Evolutionary conservation across 1,139 yeast genomes (phyloP).

Genomic region (Yamadazyma atlantica): DNA sequence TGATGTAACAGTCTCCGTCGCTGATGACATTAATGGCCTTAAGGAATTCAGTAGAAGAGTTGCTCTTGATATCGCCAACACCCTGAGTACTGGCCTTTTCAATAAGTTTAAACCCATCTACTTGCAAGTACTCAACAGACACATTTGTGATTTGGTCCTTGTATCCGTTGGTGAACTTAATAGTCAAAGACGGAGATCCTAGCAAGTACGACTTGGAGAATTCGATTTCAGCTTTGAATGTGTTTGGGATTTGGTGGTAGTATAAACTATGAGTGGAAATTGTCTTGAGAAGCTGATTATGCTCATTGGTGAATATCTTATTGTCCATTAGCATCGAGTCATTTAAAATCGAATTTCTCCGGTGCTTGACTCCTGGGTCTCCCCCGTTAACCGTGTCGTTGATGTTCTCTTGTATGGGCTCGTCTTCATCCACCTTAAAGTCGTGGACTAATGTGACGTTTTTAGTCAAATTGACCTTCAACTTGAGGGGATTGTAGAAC

Average conservation of each 20-base stretch:
- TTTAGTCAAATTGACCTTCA: constrained; percentile 21
- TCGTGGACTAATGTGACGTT: constrained; percentile 16
- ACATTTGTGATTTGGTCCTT: constrained; percentile 6
- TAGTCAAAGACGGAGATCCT: constrained; percentile 11
- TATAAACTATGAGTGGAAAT: constrained; percentile 5
- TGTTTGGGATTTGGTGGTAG: constrained; percentile 8
- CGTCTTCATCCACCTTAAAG: constrained; percentile 3
- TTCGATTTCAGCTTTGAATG: constrained; percentile 8
- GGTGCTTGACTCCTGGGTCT: background rate
- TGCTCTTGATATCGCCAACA: constrained; percentile 1
- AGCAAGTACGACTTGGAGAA: constrained; percentile 7
- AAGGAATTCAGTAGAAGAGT: background rate
- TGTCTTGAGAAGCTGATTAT: background rate
- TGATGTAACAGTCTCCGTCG: constrained; percentile 12
- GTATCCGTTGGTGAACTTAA: constrained; percentile 9
- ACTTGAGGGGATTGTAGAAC: constrained; percentile 21
- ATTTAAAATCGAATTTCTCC: constrained; percentile 11
- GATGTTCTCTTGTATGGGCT: background rate
- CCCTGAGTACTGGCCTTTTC: background rate
- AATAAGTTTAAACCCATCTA: constrained; percentile 8
- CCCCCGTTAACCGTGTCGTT: background rate
- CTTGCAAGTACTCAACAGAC: constrained; percentile 7
- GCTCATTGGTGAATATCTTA: background rate
- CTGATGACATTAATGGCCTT: constrained; percentile 25
- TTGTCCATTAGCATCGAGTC: constrained; percentile 10